phyloP scores from a whole-genome alignment of 208 protist genomes.

The Kentomonas sorsogonicus region DNA sequence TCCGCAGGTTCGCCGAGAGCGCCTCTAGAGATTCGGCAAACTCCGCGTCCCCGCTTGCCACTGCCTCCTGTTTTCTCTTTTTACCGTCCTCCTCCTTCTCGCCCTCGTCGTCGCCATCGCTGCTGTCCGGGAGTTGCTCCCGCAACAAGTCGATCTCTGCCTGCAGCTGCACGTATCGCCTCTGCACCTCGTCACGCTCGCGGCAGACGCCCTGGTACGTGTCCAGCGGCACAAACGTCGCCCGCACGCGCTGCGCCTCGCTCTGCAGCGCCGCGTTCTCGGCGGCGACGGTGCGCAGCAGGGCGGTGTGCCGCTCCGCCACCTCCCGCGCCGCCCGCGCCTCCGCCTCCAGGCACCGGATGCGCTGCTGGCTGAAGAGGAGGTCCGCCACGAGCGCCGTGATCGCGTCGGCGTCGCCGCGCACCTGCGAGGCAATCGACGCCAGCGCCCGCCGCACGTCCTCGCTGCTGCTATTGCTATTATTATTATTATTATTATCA shows the following conservation, averaged over 20 bases:
- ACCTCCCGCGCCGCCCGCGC: constrained; percentile 15
- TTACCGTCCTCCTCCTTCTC: background rate
- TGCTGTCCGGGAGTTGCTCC: constrained; percentile 17
- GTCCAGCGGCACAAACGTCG: constrained; percentile 30
- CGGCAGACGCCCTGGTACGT: constrained; percentile 20
- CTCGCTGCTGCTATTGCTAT: constrained; percentile 5
- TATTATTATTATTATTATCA: background rate
- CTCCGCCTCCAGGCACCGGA: constrained; percentile 36
- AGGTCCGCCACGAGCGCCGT: constrained; percentile 24
- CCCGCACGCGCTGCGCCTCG: constrained; percentile 28
- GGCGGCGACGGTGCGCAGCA: constrained; percentile 31
- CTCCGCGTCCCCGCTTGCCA: too few species aligned
- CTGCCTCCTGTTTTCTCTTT: background rate
- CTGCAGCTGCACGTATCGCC: constrained; percentile 24
- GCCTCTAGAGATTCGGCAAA: too few species aligned
- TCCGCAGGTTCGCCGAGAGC: too few species aligned
- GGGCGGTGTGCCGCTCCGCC: constrained; percentile 17
- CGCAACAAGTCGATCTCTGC: constrained; percentile 27
- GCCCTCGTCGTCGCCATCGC: constrained; percentile 8
- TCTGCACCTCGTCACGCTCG: constrained; percentile 24
- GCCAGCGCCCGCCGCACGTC: too few species aligned
- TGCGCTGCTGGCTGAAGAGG: constrained; percentile 12
- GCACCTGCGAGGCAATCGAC: too few species aligned
- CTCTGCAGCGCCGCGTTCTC: constrained; percentile 38
- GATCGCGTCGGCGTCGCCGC: too few species aligned